phyloP scores from a whole-genome alignment of 345 rosid genomes.

The Physaria fendleri region DNA sequence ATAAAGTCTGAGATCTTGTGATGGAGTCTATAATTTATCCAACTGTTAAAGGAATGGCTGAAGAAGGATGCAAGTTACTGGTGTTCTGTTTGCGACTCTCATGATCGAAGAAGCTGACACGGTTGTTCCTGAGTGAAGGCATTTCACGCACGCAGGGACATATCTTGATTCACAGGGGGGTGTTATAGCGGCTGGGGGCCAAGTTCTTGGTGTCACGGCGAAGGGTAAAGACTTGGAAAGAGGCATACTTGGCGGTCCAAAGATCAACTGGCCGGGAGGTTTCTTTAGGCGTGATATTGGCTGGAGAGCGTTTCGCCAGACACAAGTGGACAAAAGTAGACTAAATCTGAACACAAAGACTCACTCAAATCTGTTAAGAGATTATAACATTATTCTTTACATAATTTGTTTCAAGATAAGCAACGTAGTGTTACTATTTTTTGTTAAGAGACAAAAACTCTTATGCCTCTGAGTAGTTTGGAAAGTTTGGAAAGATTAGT shows the following conservation, averaged over 20 bases:
- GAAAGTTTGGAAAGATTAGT: too few relatives aligned
- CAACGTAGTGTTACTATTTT: too few relatives aligned
- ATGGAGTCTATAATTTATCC: too few relatives aligned
- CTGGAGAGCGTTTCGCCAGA: conserved; percentile 75
- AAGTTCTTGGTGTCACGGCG: conserved; percentile 88
- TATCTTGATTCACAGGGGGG: too few relatives aligned
- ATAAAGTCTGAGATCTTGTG: too few relatives aligned
- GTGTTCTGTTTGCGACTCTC: too few relatives aligned
- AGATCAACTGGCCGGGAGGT: conserved; percentile 82
- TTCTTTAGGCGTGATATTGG: conserved; percentile 78
- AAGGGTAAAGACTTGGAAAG: conserved; percentile 70
- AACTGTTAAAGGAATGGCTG: too few relatives aligned
- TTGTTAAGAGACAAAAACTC: too few relatives aligned
- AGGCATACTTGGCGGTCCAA: conserved; percentile 68
- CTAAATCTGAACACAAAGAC: not conserved
- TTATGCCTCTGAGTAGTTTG: not conserved
- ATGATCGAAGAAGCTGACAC: too few relatives aligned
- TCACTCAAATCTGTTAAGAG: not conserved
- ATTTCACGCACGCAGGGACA: too few relatives aligned
- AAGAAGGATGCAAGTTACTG: too few relatives aligned
- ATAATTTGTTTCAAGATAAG: not conserved
- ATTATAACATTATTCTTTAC: not conserved
- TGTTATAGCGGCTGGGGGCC: conserved; percentile 78
- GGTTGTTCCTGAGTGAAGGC: too few relatives aligned
- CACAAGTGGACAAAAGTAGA: conserved; percentile 32